Base-by-base conservation (phyloP, 2,329 filamentous ascomycete species). In the Cladosporium halotolerans region DNA sequence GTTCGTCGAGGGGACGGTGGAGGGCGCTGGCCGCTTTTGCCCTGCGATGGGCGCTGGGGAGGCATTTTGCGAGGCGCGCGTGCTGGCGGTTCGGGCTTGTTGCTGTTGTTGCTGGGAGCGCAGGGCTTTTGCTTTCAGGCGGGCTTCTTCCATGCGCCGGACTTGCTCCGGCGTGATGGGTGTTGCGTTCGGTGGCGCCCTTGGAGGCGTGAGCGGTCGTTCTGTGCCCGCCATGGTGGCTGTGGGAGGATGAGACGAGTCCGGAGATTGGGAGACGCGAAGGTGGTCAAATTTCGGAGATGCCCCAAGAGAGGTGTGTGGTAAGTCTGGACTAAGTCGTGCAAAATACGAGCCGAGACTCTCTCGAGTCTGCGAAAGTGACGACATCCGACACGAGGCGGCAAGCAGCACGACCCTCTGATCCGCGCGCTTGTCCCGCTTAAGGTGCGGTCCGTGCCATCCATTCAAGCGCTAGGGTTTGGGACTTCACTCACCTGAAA, bases 61-160 rank as follows among this genome's bases (percentile, higher is more conserved):
- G 55, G 66, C 56, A 54, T 52, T 46, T 38, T 60, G 44, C 23
- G 52, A 56, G 2, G 53, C 51, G 13, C 55, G 36, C n/a, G 52
- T 61, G 55, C 55, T 66, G 45, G 54, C 59, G 34, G 57, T 65
- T 55, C 36, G 64, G 54, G 34, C 44, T 52, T 65, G 38, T 53
- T 62, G 61, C 62, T 58, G 83, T 60, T 88, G 82, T 13, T 51
- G 48, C 31, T 51, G 48, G 32, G 48, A 23, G 54, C 88, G 86
- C 14, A 91, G 76, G 2, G 90, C 91, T 78, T 96, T 97, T 52
- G 93, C 89, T 72, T 84, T 88, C 31, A 96, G 80, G 16, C 92
- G 83, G 62, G 85, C 91, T 69, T 92, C 84, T 81, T 96, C 92
- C 68, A 82, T 81, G 59, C 75, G 75, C 46, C 79, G 76, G 45